Base-by-base conservation (phyloP, 1,284 basidiomycete species). In the Kalmanozyma brasiliensis region DNA sequence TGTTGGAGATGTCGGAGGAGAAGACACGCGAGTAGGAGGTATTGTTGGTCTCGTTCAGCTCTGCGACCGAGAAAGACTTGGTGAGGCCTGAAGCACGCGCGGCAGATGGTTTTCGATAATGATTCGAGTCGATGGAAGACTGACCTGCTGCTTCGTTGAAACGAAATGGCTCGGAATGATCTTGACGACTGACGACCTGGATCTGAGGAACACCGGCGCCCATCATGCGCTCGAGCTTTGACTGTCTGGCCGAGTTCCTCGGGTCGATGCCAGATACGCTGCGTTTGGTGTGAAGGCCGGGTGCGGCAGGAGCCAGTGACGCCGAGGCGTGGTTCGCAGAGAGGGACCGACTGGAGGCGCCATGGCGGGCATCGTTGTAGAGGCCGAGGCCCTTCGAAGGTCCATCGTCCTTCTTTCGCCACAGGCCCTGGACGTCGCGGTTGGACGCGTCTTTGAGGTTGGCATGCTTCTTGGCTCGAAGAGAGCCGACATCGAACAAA, bases 171-270 rank as follows among this genome's bases (percentile, higher is more conserved):
- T 17, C 23, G 37, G 40, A 49, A 38, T 55, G 59, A 40, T 59
- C 59, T 32, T 55, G 60, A 20, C 56, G 56, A 23, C 44, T 34
- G 36, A 70, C 33, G 24, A 70, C 67, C 16, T 70, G 67, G 4
- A 70, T 38, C 13, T 65, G 64, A 22, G 65, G 68, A 17, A 73
- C 58, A 19, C 59, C 67, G 4, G 59, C 51, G 13, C 73, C 73
- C 71, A 73, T 76, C 70, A 76, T 73, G 11, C 73, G 55, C 41
- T 76, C 73, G 35, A 76, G 62, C 56, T 76, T 76, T 49, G 52
- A 47, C 41, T 67, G 59, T 36, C 64, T 63, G 11, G 52, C 47
- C 22, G 52, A 36, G 19, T 60, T 51, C 22, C 46, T 53, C 4
- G 48, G 24, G 9, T 47, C 48, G 26, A 55, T 34, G 32, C 52